Evolutionary conservation across 2,329 filamentous ascomycete species (phyloP), one percentile per base, ranked within the genome.

Genomic region (Aspergillus fumigatus): DNA sequence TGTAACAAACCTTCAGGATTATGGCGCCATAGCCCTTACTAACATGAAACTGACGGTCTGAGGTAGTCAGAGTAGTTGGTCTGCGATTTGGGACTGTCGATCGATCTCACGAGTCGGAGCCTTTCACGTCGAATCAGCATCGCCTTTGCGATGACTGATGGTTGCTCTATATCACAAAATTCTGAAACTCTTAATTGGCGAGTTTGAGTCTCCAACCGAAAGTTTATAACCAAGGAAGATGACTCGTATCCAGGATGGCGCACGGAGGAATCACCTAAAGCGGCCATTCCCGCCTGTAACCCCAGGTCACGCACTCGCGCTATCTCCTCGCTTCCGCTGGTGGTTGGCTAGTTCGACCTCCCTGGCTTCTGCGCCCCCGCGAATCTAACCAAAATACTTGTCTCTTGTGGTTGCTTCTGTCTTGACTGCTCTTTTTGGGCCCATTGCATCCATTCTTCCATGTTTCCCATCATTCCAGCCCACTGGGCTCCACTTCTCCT

Each of bases 401-500:
- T 43, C n/a, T 43, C 40, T 43, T 43, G 17, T 19, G n/a, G 14
- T 38, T 38, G n/a, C n/a, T 21, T 43, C 11, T 19, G n/a, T 21
- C 40, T 43, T 21, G 19, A 19, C 40, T 43, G 40, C n/a, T 47
- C 43, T 47, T 38, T 43, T 32, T 52, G 19, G 19, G 11, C 32
- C 32, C 32, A 17, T 54, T 32, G 52, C 40, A 4, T 48, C 43
- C 40, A 43, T 48, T 29, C 35, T 48, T 55, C 29, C 32, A 54
- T 57, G 35, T 32, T 32, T 32, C 25, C 7, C 6, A 7, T 26
- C 25, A 26, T 26, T 32, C 21, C 40, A 43, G 17, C 43, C 43
- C 43, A 47, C 19, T 47, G 55, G 47, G 53, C 55, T 50, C 58
- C 54, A 56, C 26, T 51, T 45, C 51, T 48, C 47, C 29, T 47